Evolutionary conservation across 192 early-diverging fungal genomes (phyloP), one percentile per base, ranked within the genome.

Genomic region (Mortierella alpina): DNA sequence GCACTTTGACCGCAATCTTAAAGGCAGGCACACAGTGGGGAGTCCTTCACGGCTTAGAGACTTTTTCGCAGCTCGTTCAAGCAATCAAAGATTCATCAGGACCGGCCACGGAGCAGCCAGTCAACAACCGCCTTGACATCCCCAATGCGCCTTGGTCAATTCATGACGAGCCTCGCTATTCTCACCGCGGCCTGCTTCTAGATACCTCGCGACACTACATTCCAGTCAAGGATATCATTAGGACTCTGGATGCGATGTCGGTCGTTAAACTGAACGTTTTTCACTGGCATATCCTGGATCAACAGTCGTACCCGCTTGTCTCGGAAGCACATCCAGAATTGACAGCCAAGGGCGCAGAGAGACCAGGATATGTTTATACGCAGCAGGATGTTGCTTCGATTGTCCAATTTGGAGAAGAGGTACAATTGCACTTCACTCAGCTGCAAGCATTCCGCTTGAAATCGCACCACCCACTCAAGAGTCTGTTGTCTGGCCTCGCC

Each of bases 261-360:
- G 89, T 88, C 51, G 94, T 91, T 63, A 95, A 95, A 82, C 61
- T 94, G 47, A 95, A 95, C 58, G 91, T 94, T 41, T 87, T 95
- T 70, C 94, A 95, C 85, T 94, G 92, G 92, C 94, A 95, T 72
- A 84, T 95, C 13, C 84, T 91, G 4, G 94, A 95, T 66, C 81
- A 89, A 17, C 90, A 91, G 23, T 88, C 90, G 40, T 95, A 92
- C 84, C 93, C 93, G 3, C 64, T 94, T n/a, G 82, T 86, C 61
- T 90, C 91, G 12, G 83, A 88, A 54, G 66, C 69, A 0, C 74
- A 84, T 63, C 95, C 95, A 0, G 90, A 90, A 18, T 82, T 96
- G 60, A 83, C 89, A 11, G 75, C 70, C 55, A 91, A 91, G 63
- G 93, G 93, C 20, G 90, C 94, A 6, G 93, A 95, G 72, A 82